Percentiles rank a stretch among this genome's conserved stretches.
These are phyloP conservation scores for Candida adriatica DNA, from an alignment of 805 yeast genomes.

Conservation along the genomic window DNA sequence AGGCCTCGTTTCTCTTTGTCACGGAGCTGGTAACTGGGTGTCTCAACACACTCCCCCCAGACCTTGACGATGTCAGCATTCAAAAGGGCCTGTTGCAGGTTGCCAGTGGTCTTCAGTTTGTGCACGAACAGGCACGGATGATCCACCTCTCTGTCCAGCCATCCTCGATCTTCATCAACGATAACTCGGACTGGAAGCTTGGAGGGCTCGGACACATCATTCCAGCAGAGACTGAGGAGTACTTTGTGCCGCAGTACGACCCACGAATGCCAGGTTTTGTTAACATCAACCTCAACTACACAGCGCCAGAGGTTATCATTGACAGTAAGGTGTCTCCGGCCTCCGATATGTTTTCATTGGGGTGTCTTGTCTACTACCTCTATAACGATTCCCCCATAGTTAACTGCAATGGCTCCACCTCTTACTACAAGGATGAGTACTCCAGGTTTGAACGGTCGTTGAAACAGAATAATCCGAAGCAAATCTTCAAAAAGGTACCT, in stretches of 20 bases:
- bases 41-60: constrained; percentile 37
- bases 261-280: constrained; percentile 70
- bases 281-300: constrained; percentile 61
- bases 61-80: constrained; percentile 63
- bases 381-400: constrained; percentile 49
- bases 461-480: constrained; percentile 30
- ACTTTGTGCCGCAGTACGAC: constrained; percentile 63
- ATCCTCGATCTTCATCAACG: constrained; percentile 64
- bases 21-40: constrained; percentile 69
- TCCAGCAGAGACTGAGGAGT: constrained; percentile 47
- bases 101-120: constrained; percentile 70
- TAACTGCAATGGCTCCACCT: constrained; percentile 45
- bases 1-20: constrained; percentile 70
- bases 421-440: constrained; percentile 55
- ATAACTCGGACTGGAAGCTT: constrained; percentile 90
- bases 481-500: constrained; percentile 54
- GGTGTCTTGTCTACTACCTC: constrained; percentile 64
- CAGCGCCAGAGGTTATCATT: constrained; percentile 79
- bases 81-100: constrained; percentile 81
- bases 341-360: constrained; percentile 82
- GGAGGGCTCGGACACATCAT: constrained; percentile 62
- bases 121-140: constrained; percentile 68
- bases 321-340: constrained; percentile 57
- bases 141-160: constrained; percentile 81
- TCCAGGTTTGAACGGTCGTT: constrained; percentile 40